A percentile compares a stretch with the other conserved stretches of the same genome.
Evolutionary conservation across 768 basidiomycete species (phyloP).

Genomic region (Mycena amicta): DNA sequence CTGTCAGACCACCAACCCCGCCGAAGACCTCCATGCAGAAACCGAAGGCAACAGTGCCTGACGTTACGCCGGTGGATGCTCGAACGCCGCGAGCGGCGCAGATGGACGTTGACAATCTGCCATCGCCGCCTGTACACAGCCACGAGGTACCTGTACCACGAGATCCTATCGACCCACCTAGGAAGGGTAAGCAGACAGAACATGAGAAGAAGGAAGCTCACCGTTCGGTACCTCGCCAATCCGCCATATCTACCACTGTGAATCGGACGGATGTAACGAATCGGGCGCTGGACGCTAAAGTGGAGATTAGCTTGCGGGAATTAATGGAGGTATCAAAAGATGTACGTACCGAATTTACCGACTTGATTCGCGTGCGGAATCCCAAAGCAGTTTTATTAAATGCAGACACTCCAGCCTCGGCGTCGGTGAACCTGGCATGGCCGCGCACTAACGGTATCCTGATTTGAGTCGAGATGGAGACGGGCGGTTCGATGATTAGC

Average conservation of each 20-base stretch:
- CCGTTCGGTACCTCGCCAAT: neutral
- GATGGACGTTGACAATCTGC: neutral
- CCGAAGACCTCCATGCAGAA: no score
- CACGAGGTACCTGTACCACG: neutral
- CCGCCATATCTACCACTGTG: neutral
- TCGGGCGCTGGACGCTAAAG: neutral
- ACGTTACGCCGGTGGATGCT: neutral
- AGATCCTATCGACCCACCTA: neutral
- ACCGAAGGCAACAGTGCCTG: neutral
- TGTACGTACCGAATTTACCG: constrained; percentile 1
- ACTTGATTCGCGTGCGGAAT: neutral
- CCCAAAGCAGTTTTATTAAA: neutral
- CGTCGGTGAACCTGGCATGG: neutral
- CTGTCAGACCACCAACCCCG: no score
- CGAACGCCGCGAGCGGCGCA: neutral
- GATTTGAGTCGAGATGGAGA: constrained; percentile 2
- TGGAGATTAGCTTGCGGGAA: neutral
- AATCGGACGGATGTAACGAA: neutral
- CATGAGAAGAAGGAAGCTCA: neutral
- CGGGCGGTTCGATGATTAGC: neutral
- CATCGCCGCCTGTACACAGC: neutral
- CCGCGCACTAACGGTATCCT: neutral
- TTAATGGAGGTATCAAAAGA: constrained; percentile 10
- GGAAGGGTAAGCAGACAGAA: neutral
- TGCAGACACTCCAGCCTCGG: neutral